phyloP scores from a whole-genome alignment of 441 rosid species.

The Syzygium malaccense region DNA sequence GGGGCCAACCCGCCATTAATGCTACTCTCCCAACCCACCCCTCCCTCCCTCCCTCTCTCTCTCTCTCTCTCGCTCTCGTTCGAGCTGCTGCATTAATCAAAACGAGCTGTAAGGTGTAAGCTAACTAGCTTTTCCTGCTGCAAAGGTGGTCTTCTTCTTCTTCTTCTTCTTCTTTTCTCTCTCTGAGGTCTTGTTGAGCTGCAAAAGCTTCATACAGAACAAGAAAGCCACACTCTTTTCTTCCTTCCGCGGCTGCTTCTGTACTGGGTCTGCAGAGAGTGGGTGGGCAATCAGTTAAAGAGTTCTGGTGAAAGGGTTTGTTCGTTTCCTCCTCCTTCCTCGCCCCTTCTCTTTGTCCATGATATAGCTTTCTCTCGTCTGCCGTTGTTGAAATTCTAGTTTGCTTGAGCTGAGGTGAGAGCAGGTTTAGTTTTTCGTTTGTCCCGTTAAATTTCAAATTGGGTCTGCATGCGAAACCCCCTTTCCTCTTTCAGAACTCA shows the following conservation, averaged over 20 bases:
- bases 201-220: neutral
- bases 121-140: neutral
- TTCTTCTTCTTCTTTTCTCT: neutral
- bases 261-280: neutral
- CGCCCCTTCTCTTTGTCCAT: neutral
- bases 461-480: neutral
- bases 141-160: neutral
- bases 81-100: neutral
- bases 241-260: neutral
- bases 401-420: neutral
- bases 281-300: neutral
- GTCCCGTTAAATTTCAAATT: neutral
- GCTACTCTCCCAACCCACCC: neutral
- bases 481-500: neutral
- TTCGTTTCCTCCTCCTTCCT: neutral
- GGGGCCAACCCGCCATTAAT: constrained; percentile 3
- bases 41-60: neutral
- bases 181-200: neutral
- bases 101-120: neutral
- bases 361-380: neutral
- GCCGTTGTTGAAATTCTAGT: neutral
- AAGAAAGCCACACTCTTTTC: neutral
- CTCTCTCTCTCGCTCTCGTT: neutral
- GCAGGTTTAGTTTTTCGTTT: neutral
- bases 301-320: neutral